Conservation (phyloP, 2,329 filamentous ascomycete genomes). For the Neonectria ditissima region DNA sequence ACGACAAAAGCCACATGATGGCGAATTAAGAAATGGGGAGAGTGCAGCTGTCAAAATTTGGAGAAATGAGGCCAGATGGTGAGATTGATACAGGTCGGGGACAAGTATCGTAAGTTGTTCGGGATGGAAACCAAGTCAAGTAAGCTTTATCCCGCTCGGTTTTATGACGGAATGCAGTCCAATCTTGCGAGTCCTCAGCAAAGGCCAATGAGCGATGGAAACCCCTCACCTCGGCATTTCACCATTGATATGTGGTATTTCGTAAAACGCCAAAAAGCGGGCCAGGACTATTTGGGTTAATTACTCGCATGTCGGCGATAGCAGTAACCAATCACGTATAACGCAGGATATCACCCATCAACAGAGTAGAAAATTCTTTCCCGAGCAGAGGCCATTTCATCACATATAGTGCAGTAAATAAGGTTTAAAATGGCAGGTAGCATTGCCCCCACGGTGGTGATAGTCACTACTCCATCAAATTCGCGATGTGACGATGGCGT, state of each 20-base stretch:
- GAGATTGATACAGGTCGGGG: neutral
- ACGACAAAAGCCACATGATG: neutral
- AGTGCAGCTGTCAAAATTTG: neutral
- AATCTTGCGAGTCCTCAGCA: neutral
- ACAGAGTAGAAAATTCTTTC: neutral
- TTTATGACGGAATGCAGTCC: neutral
- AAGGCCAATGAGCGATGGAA: neutral
- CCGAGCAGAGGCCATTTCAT: neutral
- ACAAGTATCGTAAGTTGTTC: neutral
- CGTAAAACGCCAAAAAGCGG: neutral
- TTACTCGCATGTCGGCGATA: neutral
- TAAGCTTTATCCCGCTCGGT: neutral
- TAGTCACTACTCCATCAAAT: neutral
- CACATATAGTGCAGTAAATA: neutral
- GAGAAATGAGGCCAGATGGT: neutral
- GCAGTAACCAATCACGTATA: neutral
- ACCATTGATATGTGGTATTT: slow-evolving; percentile 1
- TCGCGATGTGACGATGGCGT: neutral
- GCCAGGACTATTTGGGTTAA: slow-evolving; percentile 3
- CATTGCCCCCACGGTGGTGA: neutral
- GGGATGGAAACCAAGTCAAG: neutral
- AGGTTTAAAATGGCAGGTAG: neutral
- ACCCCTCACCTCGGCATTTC: slow-evolving; percentile 1
- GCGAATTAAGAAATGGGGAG: neutral
- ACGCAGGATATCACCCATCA: neutral